phyloP scores from a whole-genome alignment of 495 filamentous ascomycete species.

The Staphylotrichum tortipilum region DNA sequence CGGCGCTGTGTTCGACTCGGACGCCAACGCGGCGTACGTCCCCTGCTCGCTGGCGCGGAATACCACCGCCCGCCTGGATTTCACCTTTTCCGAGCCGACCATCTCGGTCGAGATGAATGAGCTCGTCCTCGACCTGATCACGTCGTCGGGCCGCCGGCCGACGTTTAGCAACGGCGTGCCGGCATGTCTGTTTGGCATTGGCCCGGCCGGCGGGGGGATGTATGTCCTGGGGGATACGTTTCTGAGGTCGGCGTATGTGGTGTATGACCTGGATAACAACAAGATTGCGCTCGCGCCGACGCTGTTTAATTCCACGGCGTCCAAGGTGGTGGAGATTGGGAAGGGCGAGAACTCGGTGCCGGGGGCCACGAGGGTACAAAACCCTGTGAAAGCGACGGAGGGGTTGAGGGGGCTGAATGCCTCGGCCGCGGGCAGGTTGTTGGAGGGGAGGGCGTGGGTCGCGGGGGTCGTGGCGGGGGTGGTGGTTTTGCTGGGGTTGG shows the following conservation, averaged over 20 bases:
- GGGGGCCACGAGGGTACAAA: constrained; percentile 55
- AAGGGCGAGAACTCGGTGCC: constrained; percentile 57
- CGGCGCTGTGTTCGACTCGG: constrained; percentile 52
- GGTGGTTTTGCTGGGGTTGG: not conserved
- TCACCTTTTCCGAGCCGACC: constrained; percentile 55
- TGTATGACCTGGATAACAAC: constrained; percentile 84
- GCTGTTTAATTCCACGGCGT: constrained; percentile 62
- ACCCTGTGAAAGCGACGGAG: constrained; percentile 50
- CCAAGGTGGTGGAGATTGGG: constrained; percentile 64
- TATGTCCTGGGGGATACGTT: constrained; percentile 87
- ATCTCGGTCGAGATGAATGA: constrained; percentile 72
- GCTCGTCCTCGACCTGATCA: constrained; percentile 59
- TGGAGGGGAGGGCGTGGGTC: not conserved
- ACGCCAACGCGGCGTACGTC: constrained; percentile 54
- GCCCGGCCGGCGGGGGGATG: constrained; percentile 55
- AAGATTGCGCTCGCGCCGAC: constrained; percentile 82
- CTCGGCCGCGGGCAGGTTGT: not conserved
- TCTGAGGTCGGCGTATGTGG: constrained; percentile 82
- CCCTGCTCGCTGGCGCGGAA: constrained; percentile 60
- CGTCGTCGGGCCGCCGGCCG: constrained; percentile 38
- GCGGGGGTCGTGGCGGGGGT: not conserved
- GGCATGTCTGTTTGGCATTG: constrained; percentile 70
- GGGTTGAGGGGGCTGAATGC: constrained; percentile 20
- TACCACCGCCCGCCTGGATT: constrained; percentile 50
- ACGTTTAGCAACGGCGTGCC: constrained; percentile 52